Percentiles rank a stretch among this genome's conserved stretches.
phyloP scores from a whole-genome alignment of 1,284 basidiomycete genomes.

The Rhodofomes roseus region DNA sequence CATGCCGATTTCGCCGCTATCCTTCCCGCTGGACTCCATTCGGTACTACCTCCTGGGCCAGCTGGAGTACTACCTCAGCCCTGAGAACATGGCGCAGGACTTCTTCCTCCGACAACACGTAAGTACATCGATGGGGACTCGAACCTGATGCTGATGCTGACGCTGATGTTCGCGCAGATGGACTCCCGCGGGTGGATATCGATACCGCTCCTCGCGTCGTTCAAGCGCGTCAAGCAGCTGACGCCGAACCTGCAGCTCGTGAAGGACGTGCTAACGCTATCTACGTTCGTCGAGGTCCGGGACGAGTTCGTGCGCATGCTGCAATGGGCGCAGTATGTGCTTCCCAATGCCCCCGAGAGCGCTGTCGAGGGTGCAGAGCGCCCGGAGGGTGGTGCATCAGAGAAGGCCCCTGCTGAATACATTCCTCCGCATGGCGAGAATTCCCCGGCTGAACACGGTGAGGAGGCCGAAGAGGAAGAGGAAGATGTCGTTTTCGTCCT shows the following conservation, averaged over 20 bases:
- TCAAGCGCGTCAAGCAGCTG: conserved; percentile 77
- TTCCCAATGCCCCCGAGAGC: conserved; percentile 63
- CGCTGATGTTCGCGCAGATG: conserved; percentile 62
- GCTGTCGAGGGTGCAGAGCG: conserved; percentile 5
- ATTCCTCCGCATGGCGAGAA: conserved; percentile 8
- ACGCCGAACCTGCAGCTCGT: conserved; percentile 68
- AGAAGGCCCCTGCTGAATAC: background rate
- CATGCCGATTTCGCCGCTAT: conserved; percentile 50
- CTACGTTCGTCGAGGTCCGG: conserved; percentile 72
- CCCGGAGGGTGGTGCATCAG: conserved; percentile 2
- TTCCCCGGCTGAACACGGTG: conserved; percentile 3
- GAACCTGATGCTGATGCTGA: background rate
- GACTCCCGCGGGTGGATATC: conserved; percentile 86
- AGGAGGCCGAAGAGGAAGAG: conserved; percentile 42
- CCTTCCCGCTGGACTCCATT: conserved; percentile 61
- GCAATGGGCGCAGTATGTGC: conserved; percentile 63
- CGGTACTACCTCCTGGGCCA: conserved; percentile 72
- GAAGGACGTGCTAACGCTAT: conserved; percentile 66
- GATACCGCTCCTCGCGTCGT: conserved; percentile 77
- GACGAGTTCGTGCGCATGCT: conserved; percentile 65
- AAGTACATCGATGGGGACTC: conserved; percentile 22
- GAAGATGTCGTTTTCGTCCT: conserved; percentile 53
- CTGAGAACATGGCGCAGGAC: conserved; percentile 83
- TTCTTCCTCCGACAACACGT: conserved; percentile 77
- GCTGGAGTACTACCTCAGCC: conserved; percentile 86